Evolutionary conservation across 129 eudicot species (phyloP).

Genomic region (Arctium minus): DNA sequence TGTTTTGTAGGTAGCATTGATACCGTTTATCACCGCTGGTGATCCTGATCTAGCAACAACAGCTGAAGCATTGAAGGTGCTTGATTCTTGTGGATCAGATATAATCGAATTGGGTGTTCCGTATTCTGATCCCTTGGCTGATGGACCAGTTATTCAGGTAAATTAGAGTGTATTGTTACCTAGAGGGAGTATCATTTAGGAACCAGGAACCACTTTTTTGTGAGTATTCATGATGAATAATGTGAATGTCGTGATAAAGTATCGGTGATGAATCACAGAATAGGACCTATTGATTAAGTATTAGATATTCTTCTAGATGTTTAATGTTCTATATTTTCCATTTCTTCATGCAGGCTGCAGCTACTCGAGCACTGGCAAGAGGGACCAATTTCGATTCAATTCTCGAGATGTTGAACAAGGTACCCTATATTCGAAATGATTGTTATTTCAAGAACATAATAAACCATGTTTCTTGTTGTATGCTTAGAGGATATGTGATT

Average conservation of each 20-base stretch:
- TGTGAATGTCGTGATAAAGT: background rate
- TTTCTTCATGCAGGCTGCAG: constrained; percentile 69
- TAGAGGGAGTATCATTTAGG: background rate
- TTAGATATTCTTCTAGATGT: background rate
- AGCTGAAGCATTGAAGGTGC: constrained; percentile 76
- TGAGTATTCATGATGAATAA: background rate
- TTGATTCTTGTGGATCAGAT: constrained; percentile 86
- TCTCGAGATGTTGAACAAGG: constrained; percentile 76
- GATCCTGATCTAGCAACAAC: constrained; percentile 91
- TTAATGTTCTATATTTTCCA: background rate
- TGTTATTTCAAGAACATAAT: background rate
- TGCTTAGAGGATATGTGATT: background rate
- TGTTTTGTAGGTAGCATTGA: constrained; percentile 76
- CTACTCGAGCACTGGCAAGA: constrained; percentile 70
- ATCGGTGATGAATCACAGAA: background rate
- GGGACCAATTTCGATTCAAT: constrained; percentile 77
- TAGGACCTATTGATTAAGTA: background rate
- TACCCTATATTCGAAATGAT: constrained; percentile 10
- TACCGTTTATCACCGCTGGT: constrained; percentile 96
- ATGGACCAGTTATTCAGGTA: constrained; percentile 99
- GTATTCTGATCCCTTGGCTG: constrained; percentile 94
- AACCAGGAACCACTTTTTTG: background rate
- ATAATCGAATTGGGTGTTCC: constrained; percentile 94
- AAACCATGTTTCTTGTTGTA: constrained; percentile 1
- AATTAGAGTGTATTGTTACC: background rate